Conservation (phyloP, 2,329 filamentous ascomycete species). For the Ophiostoma piceae region DNA sequence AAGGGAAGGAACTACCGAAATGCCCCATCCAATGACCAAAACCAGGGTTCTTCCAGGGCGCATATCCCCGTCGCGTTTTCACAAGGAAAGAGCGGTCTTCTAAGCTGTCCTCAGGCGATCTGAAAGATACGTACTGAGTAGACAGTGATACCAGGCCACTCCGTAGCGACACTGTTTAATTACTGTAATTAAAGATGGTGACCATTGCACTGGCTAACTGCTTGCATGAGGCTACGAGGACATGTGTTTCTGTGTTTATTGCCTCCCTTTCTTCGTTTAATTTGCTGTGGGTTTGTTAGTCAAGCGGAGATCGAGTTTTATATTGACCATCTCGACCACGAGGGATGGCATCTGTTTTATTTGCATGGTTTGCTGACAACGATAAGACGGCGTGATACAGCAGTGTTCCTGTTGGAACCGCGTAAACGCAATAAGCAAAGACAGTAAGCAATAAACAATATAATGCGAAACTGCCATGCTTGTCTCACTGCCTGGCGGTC, state of each 20-base stretch:
- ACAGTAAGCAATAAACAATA: background rate
- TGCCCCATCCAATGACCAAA: background rate
- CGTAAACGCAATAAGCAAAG: background rate
- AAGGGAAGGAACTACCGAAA: background rate
- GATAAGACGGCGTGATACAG: constrained; percentile 3
- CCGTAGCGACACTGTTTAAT: background rate
- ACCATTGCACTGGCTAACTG: background rate
- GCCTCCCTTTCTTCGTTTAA: constrained; percentile 1
- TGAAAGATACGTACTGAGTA: background rate
- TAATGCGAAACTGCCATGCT: background rate
- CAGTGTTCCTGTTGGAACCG: background rate
- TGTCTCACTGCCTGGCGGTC: background rate
- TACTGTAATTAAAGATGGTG: background rate
- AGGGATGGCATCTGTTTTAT: background rate
- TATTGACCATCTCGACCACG: background rate
- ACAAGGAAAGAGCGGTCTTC: background rate
- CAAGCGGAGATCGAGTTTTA: background rate
- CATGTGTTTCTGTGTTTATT: background rate
- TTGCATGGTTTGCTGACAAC: background rate
- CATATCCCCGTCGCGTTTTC: background rate
- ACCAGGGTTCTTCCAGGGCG: background rate
- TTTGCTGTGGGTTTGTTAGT: constrained; percentile 1
- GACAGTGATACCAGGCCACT: background rate
- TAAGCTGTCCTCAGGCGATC: background rate
- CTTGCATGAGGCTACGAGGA: background rate